Evolutionary conservation across 371 early-diverging fungal genomes (phyloP), one percentile per base, ranked within the genome.

Genomic region (Apophysomyces sp.): DNA sequence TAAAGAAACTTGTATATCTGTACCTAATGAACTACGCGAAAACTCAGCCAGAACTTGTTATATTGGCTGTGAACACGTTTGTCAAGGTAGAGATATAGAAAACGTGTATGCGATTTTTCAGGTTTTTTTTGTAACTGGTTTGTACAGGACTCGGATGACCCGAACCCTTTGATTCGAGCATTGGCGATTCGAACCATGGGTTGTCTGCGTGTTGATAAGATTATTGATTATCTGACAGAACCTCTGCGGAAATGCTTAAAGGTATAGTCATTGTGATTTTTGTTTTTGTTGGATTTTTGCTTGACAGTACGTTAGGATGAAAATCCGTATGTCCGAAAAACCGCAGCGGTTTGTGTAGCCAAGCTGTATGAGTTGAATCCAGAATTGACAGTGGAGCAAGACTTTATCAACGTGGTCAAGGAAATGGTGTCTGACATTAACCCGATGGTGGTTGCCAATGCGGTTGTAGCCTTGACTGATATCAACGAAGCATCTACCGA

Each of bases 371-470:
- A 86, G 78, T 79, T 86, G 61, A 85, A 87, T 60, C 80, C 85
- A 40, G 77, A 77, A 21, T 57, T 90, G 18, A 86, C 86, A 2
- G 83, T 88, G 52, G 86, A 86, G 58, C 86, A 90, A 32, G 91
- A 97, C 26, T 92, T 99, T 76, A 85, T 98, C 27, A 81, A 86
- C 8, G 81, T 75, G 29, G 75, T 98, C 49, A 89, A 92, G 59
- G 96, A 94, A 8, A 81, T 97, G 82, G 83, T 99, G 40, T 86
- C 92, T 0, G 98, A 99, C 71, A 79, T 94, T 6, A 99, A 99
- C 75, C 94, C 98, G 0, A 94, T 95, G 92, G 97, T 98, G 2
- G 92, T 97, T 12, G 92, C 98, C 7, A 96, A 94, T 69, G 95
- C 96, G 4, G 87, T 97, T 0, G 91, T 94, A 16, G 93, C 95